Base-by-base conservation (phyloP, 257 asterid species). In the Misopates orontium region DNA sequence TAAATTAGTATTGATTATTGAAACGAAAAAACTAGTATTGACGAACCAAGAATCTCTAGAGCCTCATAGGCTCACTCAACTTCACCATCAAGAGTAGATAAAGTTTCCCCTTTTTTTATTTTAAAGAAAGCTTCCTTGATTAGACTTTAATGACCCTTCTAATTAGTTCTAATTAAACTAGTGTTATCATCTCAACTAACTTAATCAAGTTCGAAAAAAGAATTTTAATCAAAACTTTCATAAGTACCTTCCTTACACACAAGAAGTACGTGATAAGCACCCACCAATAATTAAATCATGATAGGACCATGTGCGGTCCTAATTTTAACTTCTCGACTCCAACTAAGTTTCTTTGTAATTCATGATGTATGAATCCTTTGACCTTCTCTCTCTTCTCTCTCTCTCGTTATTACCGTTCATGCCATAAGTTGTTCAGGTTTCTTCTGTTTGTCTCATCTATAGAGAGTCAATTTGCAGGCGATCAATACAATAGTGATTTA, bases 291-390 rank as follows among this genome's bases (percentile, higher is more conserved):
- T 72, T 66, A 68, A 66, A 62, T 52, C 64, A 59, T 79, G 87
- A 79, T 72, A 75, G 77, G 65, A 71, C 78, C 87, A 73, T 75
- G 83, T 85, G 90, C 69, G 85, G 88, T 73, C 80, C 77, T 69
- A 36, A 70, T 71, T 69, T 63, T 40, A n/a, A 22, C 58, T 21
- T 56, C 73, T 48, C 14, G 53, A 68, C 71, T 72, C 69, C 78
- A 76, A 73, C 84, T 72, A 75, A 49, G 40, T 67, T 73, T 73
- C 75, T 70, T 73, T 68, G 41, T 62, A 67, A 36, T 36, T 41
- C 60, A n/a, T 50, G 64, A 28, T 28, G n/a, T 28, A 28, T 7
- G 73, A 49, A 28, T 66, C 71, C 60, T 73, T 76, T 79, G 82
- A 82, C 89, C 68, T 77, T 68, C 73, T 48, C 40, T 15, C 56